A percentile compares a stretch with the other conserved stretches of the same genome.
These are phyloP conservation scores for Ustilago esculenta DNA, from an alignment of 1,284 basidiomycete genomes.

Conservation along the genomic window DNA sequence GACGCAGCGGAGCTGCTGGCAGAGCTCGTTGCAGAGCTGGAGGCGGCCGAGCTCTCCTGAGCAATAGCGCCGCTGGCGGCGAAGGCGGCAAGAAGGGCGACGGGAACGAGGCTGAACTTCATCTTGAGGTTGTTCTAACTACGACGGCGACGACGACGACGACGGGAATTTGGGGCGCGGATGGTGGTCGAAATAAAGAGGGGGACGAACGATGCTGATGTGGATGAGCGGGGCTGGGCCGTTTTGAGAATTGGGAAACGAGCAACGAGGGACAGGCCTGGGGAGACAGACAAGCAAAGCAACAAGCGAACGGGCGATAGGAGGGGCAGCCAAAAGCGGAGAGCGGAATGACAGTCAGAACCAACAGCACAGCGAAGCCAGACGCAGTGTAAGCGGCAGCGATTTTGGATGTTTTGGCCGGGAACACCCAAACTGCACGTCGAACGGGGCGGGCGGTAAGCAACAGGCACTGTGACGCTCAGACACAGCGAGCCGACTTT, in stretches of 20 bases:
- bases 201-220: neutral
- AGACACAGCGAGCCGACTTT: constrained; percentile 3
- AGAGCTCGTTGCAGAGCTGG: constrained; percentile 13
- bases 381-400: no score
- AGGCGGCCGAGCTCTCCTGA: constrained; percentile 36
- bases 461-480: constrained; percentile 24
- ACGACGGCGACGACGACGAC: neutral
- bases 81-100: constrained; percentile 52
- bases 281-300: neutral
- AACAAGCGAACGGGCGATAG: neutral
- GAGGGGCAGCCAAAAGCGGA: no score
- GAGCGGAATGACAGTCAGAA: no score
- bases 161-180: neutral
- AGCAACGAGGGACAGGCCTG: neutral
- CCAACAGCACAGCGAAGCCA: no score
- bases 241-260: neutral
- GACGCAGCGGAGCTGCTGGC: constrained; percentile 14
- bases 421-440: no score
- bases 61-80: constrained; percentile 48
- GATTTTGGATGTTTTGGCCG: neutral
- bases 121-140: constrained; percentile 27
- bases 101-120: constrained; percentile 54
- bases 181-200: constrained; percentile 5
- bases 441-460: neutral
- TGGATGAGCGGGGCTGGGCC: neutral